These are phyloP conservation scores for Metschnikowia cubensis DNA, from an alignment of 805 yeast species.

Conservation along the genomic window DNA sequence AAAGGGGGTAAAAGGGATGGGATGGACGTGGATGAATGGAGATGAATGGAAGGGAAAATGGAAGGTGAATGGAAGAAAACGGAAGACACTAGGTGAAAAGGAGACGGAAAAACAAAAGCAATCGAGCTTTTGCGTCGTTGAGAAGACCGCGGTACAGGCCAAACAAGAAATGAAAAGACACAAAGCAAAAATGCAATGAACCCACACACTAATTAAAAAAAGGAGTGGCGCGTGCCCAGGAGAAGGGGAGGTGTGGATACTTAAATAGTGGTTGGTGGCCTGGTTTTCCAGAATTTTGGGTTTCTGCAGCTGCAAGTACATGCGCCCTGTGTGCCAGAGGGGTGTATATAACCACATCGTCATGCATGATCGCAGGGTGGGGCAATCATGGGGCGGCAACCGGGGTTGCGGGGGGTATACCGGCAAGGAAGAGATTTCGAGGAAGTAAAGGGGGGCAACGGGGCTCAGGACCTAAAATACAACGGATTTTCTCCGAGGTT, in stretches of 20 bases:
- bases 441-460: background rate
- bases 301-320: background rate
- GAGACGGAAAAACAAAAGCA: background rate
- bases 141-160: background rate
- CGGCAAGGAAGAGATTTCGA: background rate
- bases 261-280: constrained; percentile 1
- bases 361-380: constrained; percentile 3
- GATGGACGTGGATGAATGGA: no score
- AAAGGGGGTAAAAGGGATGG: background rate
- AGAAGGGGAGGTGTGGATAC: background rate
- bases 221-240: background rate
- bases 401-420: background rate
- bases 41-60: background rate
- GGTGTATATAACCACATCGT: background rate
- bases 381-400: constrained; percentile 3
- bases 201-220: background rate
- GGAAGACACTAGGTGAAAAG: no score
- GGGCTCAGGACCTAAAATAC: background rate
- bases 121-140: background rate
- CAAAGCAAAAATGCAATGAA: background rate
- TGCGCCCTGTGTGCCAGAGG: background rate
- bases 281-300: constrained; percentile 2
- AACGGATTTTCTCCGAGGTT: no score
- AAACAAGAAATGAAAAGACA: background rate
- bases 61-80: background rate